Evolutionary conservation across 1,284 basidiomycete genomes (phyloP).

Genomic region (Xerocomus nothofagi): DNA sequence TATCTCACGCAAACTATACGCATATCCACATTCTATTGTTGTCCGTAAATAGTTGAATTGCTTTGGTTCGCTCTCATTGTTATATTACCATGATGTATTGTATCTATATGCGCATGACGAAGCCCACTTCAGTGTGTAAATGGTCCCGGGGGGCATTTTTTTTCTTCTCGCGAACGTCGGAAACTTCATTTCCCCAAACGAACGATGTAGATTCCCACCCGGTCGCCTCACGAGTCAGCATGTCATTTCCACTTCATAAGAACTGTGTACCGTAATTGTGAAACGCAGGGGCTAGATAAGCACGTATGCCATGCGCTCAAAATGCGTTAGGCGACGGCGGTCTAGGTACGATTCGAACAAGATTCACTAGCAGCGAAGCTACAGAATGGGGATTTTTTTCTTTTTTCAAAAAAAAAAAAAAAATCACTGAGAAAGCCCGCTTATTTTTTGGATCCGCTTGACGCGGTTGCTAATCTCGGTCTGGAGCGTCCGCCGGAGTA

Average conservation of each 20-base stretch:
- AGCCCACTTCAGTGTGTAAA: background rate
- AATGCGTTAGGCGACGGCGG: background rate
- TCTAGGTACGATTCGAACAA: background rate
- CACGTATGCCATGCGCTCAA: background rate
- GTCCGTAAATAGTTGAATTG: constrained; percentile 18
- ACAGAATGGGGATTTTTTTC: no score
- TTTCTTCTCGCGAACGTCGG: constrained; percentile 7
- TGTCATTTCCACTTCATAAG: constrained; percentile 9
- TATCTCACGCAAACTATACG: constrained; percentile 23
- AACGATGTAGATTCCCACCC: no score
- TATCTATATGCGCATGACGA: constrained; percentile 8
- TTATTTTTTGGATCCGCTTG: constrained; percentile 63
- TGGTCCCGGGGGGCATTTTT: background rate
- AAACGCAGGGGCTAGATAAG: constrained; percentile 15
- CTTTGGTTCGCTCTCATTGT: constrained; percentile 9
- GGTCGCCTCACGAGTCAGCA: no score
- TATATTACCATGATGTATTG: constrained; percentile 30
- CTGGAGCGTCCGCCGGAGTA: constrained; percentile 50
- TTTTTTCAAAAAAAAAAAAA: background rate
- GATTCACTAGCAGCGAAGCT: no score
- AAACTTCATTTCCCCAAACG: constrained; percentile 16
- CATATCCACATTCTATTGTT: constrained; percentile 20
- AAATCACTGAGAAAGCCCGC: constrained; percentile 26
- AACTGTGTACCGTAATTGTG: constrained; percentile 6
- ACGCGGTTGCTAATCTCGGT: constrained; percentile 59